phyloP scores from a whole-genome alignment of 495 filamentous ascomycete species.

The Parathielavia hyrcaniae region DNA sequence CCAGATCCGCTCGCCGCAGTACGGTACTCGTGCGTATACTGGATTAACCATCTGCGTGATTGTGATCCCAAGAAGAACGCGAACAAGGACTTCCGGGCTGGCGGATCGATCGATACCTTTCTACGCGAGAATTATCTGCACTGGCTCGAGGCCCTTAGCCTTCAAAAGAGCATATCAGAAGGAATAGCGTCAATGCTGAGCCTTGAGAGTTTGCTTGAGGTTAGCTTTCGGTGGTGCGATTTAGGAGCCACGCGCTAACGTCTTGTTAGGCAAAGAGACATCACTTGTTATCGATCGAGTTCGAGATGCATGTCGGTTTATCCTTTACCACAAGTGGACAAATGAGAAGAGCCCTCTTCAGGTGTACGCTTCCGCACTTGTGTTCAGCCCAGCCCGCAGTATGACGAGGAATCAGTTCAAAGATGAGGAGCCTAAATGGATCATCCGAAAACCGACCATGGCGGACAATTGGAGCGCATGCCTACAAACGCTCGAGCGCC shows the following conservation, averaged over 20 bases:
- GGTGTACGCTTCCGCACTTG: constrained; percentile 17
- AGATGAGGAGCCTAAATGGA: constrained; percentile 13
- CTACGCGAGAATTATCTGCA: constrained; percentile 22
- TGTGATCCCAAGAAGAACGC: background rate
- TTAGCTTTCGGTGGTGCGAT: constrained; percentile 11
- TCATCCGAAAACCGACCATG: constrained; percentile 32
- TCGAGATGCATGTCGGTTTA: constrained; percentile 28
- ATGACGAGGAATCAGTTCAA: constrained; percentile 17
- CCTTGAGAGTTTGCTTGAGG: constrained; percentile 18
- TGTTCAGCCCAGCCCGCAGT: constrained; percentile 24
- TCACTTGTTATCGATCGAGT: constrained; percentile 8
- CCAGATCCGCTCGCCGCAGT: constrained; percentile 14
- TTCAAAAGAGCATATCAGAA: constrained; percentile 27
- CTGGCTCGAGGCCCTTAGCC: constrained; percentile 26
- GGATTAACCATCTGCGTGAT: constrained; percentile 1
- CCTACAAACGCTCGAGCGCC: constrained; percentile 17
- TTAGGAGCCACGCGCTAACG: background rate
- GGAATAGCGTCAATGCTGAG: constrained; percentile 18
- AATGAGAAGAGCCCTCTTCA: constrained; percentile 27
- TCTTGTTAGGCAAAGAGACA: background rate
- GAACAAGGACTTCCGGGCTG: constrained; percentile 14
- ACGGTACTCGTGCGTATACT: constrained; percentile 11
- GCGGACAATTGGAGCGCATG: constrained; percentile 32
- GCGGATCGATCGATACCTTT: constrained; percentile 2
- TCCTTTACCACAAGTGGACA: constrained; percentile 18